Evolutionary conservation across 2,329 filamentous ascomycete genomes (phyloP), one percentile per base, ranked within the genome.

Genomic region (Cytospora mali): DNA sequence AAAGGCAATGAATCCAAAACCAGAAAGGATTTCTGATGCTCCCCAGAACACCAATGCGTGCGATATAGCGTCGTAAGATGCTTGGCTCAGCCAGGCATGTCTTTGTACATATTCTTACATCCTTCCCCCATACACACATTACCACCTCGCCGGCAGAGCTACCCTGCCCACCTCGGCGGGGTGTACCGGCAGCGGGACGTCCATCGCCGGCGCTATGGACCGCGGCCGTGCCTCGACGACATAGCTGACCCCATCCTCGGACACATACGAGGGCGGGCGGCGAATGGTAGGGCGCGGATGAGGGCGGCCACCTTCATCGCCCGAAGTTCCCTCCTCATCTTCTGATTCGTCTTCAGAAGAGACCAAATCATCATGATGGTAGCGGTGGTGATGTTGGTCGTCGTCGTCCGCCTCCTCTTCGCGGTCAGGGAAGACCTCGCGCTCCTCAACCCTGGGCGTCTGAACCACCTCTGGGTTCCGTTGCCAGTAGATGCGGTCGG

Each of bases 401-500:
- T 35, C 61, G 10, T 25, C 48, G 16, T 65, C 61, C 81, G 23
- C 28, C 21, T 51, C 59, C 29, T 50, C n/a, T 18, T 42, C 29
- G 28, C 16, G 1, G 16, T 39, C 35, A 6, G 55, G 23, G 39
- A 50, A n/a, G 6, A 46, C 61, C 28, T 57, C 65, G 29, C 64
- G 67, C 48, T 69, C 66, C 18, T 58, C 63, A n/a, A 27, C 62
- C 23, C 58, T 55, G 28, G 46, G 55, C 39, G 52, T 18, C 23
- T 29, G 46, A 55, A 74, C 71, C 23, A 81, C 78, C 35, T 60
- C 58, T 13, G 58, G 52, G 67, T 87, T 89, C 42, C 89, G 85
- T 74, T 90, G 87, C 92, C 92, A 96, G 72, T 90, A 92, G 28
- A 96, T 80, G 16, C 92, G 80, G 70, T 94, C 86, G 1, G 92